Percentiles rank a stretch among this genome's conserved stretches.
Conservation (phyloP, 1,284 basidiomycete species). For the Phellopilus nigrolimitatus region DNA sequence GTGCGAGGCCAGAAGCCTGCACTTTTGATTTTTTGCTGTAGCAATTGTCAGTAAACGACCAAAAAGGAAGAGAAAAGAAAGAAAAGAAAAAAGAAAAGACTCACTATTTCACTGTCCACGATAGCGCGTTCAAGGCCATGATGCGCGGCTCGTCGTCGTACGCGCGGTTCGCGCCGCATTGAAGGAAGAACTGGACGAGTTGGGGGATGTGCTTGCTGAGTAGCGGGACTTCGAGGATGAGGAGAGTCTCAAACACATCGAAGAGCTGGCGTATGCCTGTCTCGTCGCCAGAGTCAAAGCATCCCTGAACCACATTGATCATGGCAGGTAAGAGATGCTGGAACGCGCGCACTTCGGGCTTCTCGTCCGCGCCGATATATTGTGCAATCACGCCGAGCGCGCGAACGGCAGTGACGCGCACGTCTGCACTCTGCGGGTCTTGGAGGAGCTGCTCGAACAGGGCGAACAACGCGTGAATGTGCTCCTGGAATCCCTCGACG, state of each 20-base stretch:
- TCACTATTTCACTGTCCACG: constrained; percentile 94
- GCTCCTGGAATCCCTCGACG: constrained; percentile 81
- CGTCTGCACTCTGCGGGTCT: constrained; percentile 88
- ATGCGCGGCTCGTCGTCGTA: constrained; percentile 84
- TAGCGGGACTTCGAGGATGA: constrained; percentile 92
- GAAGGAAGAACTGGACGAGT: constrained; percentile 86
- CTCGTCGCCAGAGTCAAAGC: constrained; percentile 81
- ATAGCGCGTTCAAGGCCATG: constrained; percentile 90
- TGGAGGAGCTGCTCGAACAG: constrained; percentile 76
- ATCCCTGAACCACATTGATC: constrained; percentile 86
- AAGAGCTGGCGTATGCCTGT: constrained; percentile 85
- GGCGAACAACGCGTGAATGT: constrained; percentile 77
- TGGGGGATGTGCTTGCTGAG: constrained; percentile 87
- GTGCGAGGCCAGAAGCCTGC: constrained; percentile 82
- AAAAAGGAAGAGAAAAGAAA: constrained; percentile 7
- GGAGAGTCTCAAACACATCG: constrained; percentile 93
- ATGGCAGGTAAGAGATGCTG: constrained; percentile 87
- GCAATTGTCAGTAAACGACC: too few species aligned
- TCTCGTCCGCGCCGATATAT: constrained; percentile 88
- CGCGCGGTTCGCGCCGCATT: constrained; percentile 75
- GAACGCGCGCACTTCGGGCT: constrained; percentile 85
- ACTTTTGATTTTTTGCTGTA: constrained; percentile 97
- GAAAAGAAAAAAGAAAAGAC: constrained; percentile 23
- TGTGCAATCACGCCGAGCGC: constrained; percentile 91
- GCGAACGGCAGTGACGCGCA: constrained; percentile 88